Base-by-base conservation (phyloP, 2,329 filamentous ascomycete species). In the Sphaerostilbella broomeana region DNA sequence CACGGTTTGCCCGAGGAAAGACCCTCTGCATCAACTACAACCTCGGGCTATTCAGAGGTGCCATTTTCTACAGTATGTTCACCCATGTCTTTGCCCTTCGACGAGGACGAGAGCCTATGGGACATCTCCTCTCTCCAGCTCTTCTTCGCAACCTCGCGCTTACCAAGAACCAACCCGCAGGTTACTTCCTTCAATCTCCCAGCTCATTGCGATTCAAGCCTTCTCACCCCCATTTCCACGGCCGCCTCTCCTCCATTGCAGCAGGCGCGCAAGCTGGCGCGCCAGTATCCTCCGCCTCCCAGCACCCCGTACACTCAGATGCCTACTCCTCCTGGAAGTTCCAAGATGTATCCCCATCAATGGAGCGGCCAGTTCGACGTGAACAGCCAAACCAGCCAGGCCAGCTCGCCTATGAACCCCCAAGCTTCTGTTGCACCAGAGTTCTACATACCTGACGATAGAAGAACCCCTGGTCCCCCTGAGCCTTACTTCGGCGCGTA, bases 171-270 rank as follows among this genome's bases (percentile, higher is more conserved):
- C 8, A 16, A 16, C 29, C 32, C 21, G 5, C 41, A 58, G 53
- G 49, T 52, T 19, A 53, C 56, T 6, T 49, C 61, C n/a, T 63
- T 61, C 49, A 52, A 43, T 44, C 49, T 59, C 51, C 45, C 55
- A 48, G 38, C 53, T 52, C 51, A 59, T 45, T 66, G 61, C 56
- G 69, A 72, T 46, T 53, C 64, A 25, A 61, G 59, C 30, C 58
- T 75, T 40, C 56, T 72, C 34, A 73, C 72, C n/a, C 72, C 73
- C 18, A 65, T 67, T n/a, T 74, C 72, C 32, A 60, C 61, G 33
- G 60, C 62, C 40, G 64, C 59, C 19, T 75, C 72, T 21, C 72
- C 72, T 38, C 65, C 67, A 34, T 49, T 72, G 29, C 60, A 64
- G 38, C 67, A 72, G 40, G 60, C 59, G 36, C 55, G 56, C 38